Base-by-base conservation (phyloP, 2,329 filamentous ascomycete genomes). In the Diaporthe humulicola region DNA sequence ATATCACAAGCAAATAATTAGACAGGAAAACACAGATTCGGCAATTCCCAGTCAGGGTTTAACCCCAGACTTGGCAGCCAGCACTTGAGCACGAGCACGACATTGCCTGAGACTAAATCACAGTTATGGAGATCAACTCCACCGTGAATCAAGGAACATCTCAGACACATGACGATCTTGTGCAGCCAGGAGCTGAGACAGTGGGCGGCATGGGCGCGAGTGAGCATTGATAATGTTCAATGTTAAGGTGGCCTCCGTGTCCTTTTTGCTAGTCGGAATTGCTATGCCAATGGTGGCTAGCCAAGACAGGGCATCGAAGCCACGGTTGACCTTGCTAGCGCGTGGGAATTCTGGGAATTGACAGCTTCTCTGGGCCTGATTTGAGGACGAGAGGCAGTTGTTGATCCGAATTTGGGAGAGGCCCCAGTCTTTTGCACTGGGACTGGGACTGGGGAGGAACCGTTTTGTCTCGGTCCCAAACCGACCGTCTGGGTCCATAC, bases 241-340 rank as follows among this genome's bases (percentile, higher is more conserved):
- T n/a, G n/a, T n/a, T n/a, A n/a, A 15, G 4, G 38, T 25, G 22
- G 25, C 14, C 15, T 3, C 8, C 17, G 15, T 48, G 15, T 64
- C 36, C 19, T 50, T 38, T 28, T n/a, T 12, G 3, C 30, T 10
- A 36, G 61, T 36, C 19, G 22, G 3, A 17, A 2, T 38, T 12
- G 14, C 9, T 19, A 58, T 58, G 56, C 10, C 33, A 36, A 58
- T 58, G 22, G 33, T 38, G 17, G 56, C 33, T 15, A n/a, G 19
- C 33, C 56, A 10, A 2, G 45, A 36, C 64, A 52, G 64, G 64
- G 64, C 64, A 14, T 2, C 7, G 8, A 33, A 67, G 64, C 64
- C 64, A n/a, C 33, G 45, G 30, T 28, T 67, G 42, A 67, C 64
- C 64, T 67, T 52, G 64, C 64, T 67, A 67, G 64, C 64, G 64